Base-by-base conservation (phyloP, 768 basidiomycete species). In the Hericium coralloides region DNA sequence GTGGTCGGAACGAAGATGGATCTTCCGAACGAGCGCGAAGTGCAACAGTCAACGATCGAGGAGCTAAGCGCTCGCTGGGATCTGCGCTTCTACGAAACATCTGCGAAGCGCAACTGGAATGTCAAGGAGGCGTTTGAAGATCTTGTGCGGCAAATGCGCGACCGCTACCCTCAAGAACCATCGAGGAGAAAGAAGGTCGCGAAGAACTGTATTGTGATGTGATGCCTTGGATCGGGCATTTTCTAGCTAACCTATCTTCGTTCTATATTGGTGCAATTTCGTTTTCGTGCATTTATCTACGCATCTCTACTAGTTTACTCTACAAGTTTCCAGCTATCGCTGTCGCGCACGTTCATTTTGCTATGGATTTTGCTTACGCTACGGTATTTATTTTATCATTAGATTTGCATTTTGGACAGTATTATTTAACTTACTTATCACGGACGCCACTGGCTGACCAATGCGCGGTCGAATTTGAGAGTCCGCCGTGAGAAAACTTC, bases 1-100 rank as follows among this genome's bases (percentile, higher is more conserved):
- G 79, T 93, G 15, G 92, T 92, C 9, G 92, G 91, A 45, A 92
- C 91, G 31, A 92, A 92, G 68, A 75, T 87, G 43, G 92, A 94
- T 67, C 79, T 94, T 39, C 79, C 79, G 25, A 83, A 79, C 58
- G 92, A 94, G 68, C 80, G 92, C 36, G 89, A 92, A 66, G 87
- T 94, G 6, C 80, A 82, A 17, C 75, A 78, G 49, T 73, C 67
- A 43, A 81, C 80, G 0, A 86, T 91, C 37, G 80, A 85, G 64
- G 71, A 79, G 10, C 78, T 89, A 12, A 80, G 85, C 18, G 74
- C 69, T 36, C 76, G 76, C 2, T 91, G 89, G 89, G 73, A 74
- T 14, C 71, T 89, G n/a, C 87, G 79, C 6, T 87, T 89, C 65
- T 92, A 87, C 66, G 91, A 92, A 72, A 92, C 90, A 2, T 91